Conservation (phyloP, 2,329 filamentous ascomycete species). For the Claviceps monticola region DNA sequence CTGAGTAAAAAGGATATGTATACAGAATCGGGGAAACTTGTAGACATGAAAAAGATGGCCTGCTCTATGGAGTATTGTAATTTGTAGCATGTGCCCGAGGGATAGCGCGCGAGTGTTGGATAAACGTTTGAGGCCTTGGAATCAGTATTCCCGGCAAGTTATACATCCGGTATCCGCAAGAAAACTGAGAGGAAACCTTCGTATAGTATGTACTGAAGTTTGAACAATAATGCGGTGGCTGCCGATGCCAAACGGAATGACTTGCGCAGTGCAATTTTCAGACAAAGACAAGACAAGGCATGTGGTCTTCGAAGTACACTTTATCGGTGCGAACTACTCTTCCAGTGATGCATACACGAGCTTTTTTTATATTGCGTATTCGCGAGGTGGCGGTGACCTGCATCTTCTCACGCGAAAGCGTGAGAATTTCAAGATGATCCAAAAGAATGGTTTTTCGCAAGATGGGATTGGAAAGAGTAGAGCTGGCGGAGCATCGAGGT, state of each 20-base stretch:
- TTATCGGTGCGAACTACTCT: background rate
- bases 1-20: no score
- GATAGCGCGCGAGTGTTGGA: no score
- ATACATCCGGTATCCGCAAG: no score
- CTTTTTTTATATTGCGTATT: no score
- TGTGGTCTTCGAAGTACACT: background rate
- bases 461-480: background rate
- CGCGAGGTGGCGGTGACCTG: background rate
- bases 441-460: background rate
- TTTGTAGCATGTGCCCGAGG: no score
- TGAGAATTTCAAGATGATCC: no score
- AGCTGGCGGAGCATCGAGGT: background rate
- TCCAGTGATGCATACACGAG: background rate
- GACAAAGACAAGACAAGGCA: background rate
- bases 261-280: background rate
- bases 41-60: no score
- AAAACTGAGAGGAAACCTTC: background rate
- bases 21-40: no score
- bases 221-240: background rate
- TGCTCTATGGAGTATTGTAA: no score
- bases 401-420: background rate
- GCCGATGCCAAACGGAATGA: background rate
- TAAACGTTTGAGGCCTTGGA: no score
- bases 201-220: background rate
- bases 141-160: no score